Conservation (phyloP, 768 basidiomycete species). For the Pleurotus giganteus region DNA sequence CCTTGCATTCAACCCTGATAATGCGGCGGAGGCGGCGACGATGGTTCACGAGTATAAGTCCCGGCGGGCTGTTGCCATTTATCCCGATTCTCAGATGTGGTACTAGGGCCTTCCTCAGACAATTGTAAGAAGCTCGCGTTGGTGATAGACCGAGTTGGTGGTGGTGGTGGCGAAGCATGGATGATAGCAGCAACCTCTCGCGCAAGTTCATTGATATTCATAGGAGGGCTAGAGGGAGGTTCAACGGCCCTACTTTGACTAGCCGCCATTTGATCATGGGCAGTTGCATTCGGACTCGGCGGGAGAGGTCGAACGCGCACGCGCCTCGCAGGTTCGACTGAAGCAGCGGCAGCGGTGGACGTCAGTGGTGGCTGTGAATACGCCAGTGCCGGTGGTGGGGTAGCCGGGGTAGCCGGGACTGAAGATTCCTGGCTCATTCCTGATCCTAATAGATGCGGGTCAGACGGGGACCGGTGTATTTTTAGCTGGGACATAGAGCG, state of each 20-base stretch:
- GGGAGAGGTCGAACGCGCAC: conserved; percentile 3
- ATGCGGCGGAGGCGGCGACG: background rate
- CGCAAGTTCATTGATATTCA: conserved; percentile 10
- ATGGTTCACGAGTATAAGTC: background rate
- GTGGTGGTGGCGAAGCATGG: background rate
- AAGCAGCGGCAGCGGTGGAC: background rate
- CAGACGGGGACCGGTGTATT: conserved; percentile 4
- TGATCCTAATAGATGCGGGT: conserved; percentile 1
- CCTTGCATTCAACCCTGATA: background rate
- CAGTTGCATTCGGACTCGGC: background rate
- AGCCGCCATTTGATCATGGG: conserved; percentile 1
- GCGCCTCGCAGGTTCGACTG: background rate
- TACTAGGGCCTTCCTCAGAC: background rate
- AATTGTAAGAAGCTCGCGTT: background rate
- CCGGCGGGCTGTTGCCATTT: background rate
- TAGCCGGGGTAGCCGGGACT: background rate
- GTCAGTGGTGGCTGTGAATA: background rate
- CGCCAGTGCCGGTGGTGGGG: background rate
- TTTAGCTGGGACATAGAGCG: conserved; percentile 11
- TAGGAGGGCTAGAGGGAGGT: background rate
- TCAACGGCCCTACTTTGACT: background rate
- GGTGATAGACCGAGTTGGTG: background rate
- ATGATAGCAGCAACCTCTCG: conserved; percentile 4
- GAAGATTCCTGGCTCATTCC: background rate
- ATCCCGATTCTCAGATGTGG: background rate